Base-by-base conservation (phyloP, 495 filamentous ascomycete species). In the Penicillium samsonianum region DNA sequence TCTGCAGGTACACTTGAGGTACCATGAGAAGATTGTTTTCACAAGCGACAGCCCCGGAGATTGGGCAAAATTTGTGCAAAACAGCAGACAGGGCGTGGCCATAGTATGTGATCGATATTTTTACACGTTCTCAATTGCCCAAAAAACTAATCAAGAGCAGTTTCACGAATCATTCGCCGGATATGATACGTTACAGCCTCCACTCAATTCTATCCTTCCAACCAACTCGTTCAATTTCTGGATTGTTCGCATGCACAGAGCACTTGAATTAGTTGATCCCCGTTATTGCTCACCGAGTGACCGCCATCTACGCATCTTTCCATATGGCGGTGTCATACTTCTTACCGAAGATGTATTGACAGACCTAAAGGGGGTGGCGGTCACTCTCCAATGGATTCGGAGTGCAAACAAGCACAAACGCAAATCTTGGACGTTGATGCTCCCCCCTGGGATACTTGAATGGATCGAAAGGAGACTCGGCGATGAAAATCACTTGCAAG, bases 341-440 rank as follows among this genome's bases (percentile, higher is more conserved):
- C 62, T 91, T 5, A 87, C 87, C 0, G 85, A 88, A 35, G 87
- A 86, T 53, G 79, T 87, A 59, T 84, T 53, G 72, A 73, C 0
- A 16, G 78, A 85, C 22, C 79, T 82, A 1, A 63, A 73, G 3
- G 77, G 70, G 40, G 73, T 83, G 4, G 64, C 74, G 11, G 67
- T 79, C 5, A 73, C 88, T n/a, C 58, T 90, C 5, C 65, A 70
- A 1, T 89, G 85, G 85, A 88, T 88, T 50, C 60, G 50, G 22
- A 23, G 33, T 4, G 61, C 46, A 22, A 60, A 49, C 2, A 71
- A 66, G 19, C 58, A 49, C 4, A 71, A 67, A 33, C 58, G 57
- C 2, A 69, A 71, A 3, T 67, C 47, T 7, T 74, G 65, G 66
- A 79, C 78, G 50, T 42, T 82, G 14, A 70, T 77, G 58, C 60